Evolutionary conservation across 2,329 filamentous ascomycete genomes (phyloP), one percentile per base, ranked within the genome.

Genomic region (Basipetospora chlamydospora): DNA sequence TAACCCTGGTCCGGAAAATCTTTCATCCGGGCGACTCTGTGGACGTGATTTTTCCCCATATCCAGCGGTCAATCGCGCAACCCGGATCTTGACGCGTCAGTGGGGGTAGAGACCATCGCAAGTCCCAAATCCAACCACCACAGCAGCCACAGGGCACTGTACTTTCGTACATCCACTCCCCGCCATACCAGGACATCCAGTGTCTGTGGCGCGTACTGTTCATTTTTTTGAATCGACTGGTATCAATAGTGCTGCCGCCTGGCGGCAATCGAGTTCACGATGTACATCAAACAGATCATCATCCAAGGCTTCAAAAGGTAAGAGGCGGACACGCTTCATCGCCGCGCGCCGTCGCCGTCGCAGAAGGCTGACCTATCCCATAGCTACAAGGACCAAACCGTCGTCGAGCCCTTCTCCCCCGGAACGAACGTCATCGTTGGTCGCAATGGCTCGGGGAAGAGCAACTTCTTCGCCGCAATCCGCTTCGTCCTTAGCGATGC

Each of bases 261-360:
- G 35, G 35, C 35, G 35, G 26, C 42, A 38, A 33, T 38, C 28
- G 30, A 51, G 47, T 47, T 51, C 57, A 67, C 49, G 54, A 94
- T 95, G 87, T 90, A 92, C 67, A 95, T 98, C 72, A 98, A 98
- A 61, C 90, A 98, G 66, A 95, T 96, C 59, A 96, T 95, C 59
- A 96, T 98, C 56, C 90, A 98, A 60, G 90, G 90, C 76, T 98
- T 98, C 66, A 98, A 98, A 65, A 95, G 86, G 86, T 92, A 59
- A 47, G 60, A 34, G n/a, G n/a, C n/a, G n/a, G n/a, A n/a, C n/a
- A n/a, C n/a, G n/a, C n/a, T n/a, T n/a, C n/a, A n/a, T 28, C 34
- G 33, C 29, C 33, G 26, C 33, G 38, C 32, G 29, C 32, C 34
- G 26, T 33, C n/a, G n/a, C n/a, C n/a, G n/a, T n/a, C n/a, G n/a